Evolutionary conservation across 2,329 filamentous ascomycete species (phyloP).

Genomic region (Iodosphaeria phyllophila): DNA sequence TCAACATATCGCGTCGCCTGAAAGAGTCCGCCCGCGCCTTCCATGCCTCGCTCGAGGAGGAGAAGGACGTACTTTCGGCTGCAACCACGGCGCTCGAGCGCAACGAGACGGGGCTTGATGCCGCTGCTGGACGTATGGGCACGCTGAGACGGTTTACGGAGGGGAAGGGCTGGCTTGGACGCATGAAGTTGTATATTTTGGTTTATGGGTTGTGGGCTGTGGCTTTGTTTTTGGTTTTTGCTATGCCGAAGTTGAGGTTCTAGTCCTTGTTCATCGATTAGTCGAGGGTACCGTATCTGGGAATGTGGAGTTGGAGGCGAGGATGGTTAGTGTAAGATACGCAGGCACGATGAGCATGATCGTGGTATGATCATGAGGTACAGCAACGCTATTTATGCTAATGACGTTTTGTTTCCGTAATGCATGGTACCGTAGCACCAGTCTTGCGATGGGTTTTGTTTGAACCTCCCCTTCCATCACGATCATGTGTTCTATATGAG

Average conservation of each 20-base stretch:
- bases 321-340: too few species aligned
- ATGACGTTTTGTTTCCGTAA: too few species aligned
- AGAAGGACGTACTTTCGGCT: conserved; percentile 51
- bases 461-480: too few species aligned
- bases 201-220: conserved; percentile 69
- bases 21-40: conserved; percentile 61
- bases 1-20: conserved; percentile 59
- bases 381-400: too few species aligned
- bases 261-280: conserved; percentile 27
- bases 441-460: too few species aligned
- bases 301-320: background rate
- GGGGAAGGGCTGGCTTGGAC: conserved; percentile 71
- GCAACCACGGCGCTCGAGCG: conserved; percentile 61
- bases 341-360: too few species aligned
- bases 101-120: conserved; percentile 58
- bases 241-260: conserved; percentile 76
- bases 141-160: conserved; percentile 64
- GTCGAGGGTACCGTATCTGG: background rate
- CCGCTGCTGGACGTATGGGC: conserved; percentile 61
- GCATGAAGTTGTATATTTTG: conserved; percentile 68
- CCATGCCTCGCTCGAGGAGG: conserved; percentile 47
- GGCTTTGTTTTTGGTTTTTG: conserved; percentile 63
- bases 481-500: too few species aligned
- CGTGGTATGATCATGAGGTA: too few species aligned
- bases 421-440: too few species aligned